A percentile compares a stretch with the other conserved stretches of the same genome.
Evolutionary conservation across 2,329 filamentous ascomycete species (phyloP).

Genomic region (Fusarium sp.): DNA sequence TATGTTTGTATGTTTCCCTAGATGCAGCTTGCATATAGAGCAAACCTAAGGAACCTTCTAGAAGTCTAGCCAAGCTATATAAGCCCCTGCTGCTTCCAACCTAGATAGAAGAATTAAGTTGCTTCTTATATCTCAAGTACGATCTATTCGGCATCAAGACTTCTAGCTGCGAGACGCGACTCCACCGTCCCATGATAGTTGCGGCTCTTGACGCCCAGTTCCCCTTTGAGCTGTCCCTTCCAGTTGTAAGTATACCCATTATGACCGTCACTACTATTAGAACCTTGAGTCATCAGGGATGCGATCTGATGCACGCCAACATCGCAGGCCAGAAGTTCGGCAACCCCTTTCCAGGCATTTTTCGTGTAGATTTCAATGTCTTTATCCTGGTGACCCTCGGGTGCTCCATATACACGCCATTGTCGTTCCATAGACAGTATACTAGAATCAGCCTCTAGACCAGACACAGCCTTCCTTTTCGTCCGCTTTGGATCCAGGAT

Average conservation of each 20-base stretch:
- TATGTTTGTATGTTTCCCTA: too few species aligned
- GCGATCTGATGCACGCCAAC: constrained; percentile 39
- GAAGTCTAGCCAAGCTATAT: too few species aligned
- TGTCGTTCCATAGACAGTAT: too few species aligned
- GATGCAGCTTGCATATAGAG: too few species aligned
- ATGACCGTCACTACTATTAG: neutral
- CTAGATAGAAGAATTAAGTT: too few species aligned
- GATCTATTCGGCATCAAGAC: constrained; percentile 51
- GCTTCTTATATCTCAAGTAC: too few species aligned
- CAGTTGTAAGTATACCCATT: constrained; percentile 26
- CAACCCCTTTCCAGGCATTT: constrained; percentile 38
- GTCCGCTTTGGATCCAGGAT: constrained; percentile 2
- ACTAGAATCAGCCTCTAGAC: neutral
- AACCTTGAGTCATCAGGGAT: constrained; percentile 23
- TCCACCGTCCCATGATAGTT: constrained; percentile 46
- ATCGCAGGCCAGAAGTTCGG: constrained; percentile 40
- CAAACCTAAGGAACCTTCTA: too few species aligned
- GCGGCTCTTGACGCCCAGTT: neutral
- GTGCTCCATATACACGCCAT: neutral
- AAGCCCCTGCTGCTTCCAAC: too few species aligned
- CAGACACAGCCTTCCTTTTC: neutral
- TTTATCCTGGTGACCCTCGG: rapidly evolving
- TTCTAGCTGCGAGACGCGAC: constrained; percentile 51
- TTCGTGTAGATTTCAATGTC: neutral
- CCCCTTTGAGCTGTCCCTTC: constrained; percentile 32